phyloP scores from a whole-genome alignment of 2,329 filamentous ascomycete species.

The Colletotrichum sp. region DNA sequence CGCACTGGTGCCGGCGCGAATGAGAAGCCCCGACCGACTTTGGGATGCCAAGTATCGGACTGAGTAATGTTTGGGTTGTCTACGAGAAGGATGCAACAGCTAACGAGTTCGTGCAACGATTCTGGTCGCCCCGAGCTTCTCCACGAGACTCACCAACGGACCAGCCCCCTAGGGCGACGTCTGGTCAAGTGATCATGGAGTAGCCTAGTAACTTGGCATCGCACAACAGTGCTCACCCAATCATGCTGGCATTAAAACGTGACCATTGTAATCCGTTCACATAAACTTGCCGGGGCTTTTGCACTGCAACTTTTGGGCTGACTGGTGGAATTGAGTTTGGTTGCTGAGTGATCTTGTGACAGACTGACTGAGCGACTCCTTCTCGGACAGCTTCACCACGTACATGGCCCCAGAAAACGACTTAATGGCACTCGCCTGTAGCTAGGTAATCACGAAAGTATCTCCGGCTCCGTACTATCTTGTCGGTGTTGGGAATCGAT shows the following conservation, averaged over 20 bases:
- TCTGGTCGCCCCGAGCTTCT: not conserved
- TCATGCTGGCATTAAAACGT: not conserved
- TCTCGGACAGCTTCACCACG: too few relatives aligned
- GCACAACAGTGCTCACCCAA: fast-evolving
- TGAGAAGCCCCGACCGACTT: not conserved
- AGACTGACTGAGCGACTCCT: too few relatives aligned
- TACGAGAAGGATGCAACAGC: not conserved
- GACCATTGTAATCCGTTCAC: not conserved
- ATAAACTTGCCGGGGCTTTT: too few relatives aligned
- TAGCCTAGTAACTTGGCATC: fast-evolving
- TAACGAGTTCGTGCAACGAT: not conserved
- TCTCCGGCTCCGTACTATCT: too few relatives aligned
- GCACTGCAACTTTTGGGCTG: too few relatives aligned
- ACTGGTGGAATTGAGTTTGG: not conserved
- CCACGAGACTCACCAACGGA: fast-evolving
- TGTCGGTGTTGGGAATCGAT: too few relatives aligned
- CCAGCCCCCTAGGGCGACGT: fast-evolving
- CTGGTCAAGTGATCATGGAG: fast-evolving
- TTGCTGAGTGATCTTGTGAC: not conserved
- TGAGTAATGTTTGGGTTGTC: not conserved
- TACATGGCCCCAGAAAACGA: too few relatives aligned
- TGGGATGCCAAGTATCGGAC: not conserved
- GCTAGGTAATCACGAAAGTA: too few relatives aligned
- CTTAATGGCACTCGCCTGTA: too few relatives aligned
- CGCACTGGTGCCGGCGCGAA: not conserved